These are phyloP conservation scores for Pseudopyrenochaeta lycopersici DNA, from an alignment of 2,329 filamentous ascomycete species.

Conservation along the genomic window DNA sequence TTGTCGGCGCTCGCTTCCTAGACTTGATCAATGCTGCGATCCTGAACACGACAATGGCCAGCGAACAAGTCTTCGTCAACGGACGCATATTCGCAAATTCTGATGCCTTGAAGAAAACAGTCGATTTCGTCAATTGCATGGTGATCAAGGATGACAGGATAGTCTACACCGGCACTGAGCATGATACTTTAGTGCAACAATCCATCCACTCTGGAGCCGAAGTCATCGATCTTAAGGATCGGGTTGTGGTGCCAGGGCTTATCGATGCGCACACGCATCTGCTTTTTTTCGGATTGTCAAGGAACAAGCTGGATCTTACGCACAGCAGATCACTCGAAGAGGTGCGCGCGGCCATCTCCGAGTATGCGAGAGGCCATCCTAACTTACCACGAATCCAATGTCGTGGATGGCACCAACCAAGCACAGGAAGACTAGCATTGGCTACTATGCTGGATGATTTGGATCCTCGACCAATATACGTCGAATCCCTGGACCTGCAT, in stretches of 20 bases:
- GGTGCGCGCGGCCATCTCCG: slow-evolving; percentile 54
- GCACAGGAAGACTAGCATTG: slow-evolving; percentile 58
- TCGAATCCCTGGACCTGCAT: slow-evolving; percentile 64
- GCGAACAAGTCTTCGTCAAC: slow-evolving; percentile 12
- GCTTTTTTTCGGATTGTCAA: slow-evolving; percentile 60
- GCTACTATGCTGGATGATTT: slow-evolving; percentile 59
- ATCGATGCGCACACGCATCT: slow-evolving; percentile 65
- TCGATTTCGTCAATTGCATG: slow-evolving; percentile 14
- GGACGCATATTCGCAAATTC: slow-evolving; percentile 12
- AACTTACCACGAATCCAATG: slow-evolving; percentile 55
- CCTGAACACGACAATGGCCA: slow-evolving; percentile 1
- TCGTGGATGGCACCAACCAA: slow-evolving; percentile 56
- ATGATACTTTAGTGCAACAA: no score
- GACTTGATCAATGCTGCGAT: no score
- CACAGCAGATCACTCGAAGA: slow-evolving; percentile 56
- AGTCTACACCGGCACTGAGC: no score
- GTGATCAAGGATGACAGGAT: slow-evolving; percentile 4
- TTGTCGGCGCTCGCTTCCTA: no score
- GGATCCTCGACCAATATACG: slow-evolving; percentile 59
- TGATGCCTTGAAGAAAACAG: slow-evolving; percentile 1
- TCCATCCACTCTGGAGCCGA: slow-evolving; percentile 2
- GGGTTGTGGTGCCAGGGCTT: slow-evolving; percentile 59
- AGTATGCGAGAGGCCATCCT: slow-evolving; percentile 54
- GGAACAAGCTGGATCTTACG: slow-evolving; percentile 58
- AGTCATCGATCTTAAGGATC: slow-evolving; percentile 40